Base-by-base conservation (phyloP, 352 stramenopile species). In the Thalassiosira pacifica region DNA sequence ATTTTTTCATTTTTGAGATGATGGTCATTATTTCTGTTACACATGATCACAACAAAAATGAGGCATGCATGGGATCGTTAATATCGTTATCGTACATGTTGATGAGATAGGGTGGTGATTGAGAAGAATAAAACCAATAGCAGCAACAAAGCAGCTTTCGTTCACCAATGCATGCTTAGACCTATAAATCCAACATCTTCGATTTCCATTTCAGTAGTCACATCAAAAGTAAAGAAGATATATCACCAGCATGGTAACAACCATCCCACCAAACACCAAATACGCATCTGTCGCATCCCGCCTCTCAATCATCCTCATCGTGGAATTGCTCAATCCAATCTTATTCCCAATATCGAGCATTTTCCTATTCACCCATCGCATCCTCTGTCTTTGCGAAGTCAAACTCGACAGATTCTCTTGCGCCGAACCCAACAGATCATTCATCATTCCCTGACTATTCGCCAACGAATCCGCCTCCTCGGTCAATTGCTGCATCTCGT, bases 261-360 rank as follows among this genome's bases (percentile, higher is more conserved):
- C 72, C 86, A 90, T 92, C 6, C 89, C 88, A 22, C 73, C 91
- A 64, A 93, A 84, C 24, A 94, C 91, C 45, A 94, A 85, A 77
- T 94, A 94, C 4, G 88, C 87, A 91, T 94, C 91, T 2, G 89
- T 93, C n/a, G 92, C 86, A 78, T 94, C 91, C 73, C 91, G 80
- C 66, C 88, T 86, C 72, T 94, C 91, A 88, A 94, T 92, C 55
- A 94, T 93, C 61, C 85, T 88, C 91, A 94, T 93, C 18, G 89
- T 94, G 13, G 89, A 88, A 68, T 93, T 91, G 24, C 81, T 91
- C 32, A 94, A 77, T n/a, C 89, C 89, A 52, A 94, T 73, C 59
- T 83, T 87, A 82, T 93, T 91, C 5, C 82, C 84, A 69, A 94
- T 93, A 83, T 93, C 83, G 19, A 89, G 79, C 42, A 94, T 70